Conservation (phyloP, 2,329 filamentous ascomycete species). For the Ophiostoma perfectum region DNA sequence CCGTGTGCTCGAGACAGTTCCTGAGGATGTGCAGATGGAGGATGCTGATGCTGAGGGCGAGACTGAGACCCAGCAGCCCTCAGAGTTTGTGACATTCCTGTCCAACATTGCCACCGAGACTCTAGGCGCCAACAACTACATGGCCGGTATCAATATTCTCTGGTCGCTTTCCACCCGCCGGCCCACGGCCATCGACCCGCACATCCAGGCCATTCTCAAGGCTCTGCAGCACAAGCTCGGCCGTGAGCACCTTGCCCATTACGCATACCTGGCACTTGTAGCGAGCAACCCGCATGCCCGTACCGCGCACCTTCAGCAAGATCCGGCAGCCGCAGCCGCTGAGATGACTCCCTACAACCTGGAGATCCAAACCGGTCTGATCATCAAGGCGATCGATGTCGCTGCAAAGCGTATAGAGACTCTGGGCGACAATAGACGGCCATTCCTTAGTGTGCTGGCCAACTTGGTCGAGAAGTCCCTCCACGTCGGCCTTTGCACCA, state of each 20-base stretch:
- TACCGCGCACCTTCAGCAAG: conserved; percentile 43
- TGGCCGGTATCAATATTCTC: conserved; percentile 84
- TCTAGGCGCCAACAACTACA: conserved; percentile 72
- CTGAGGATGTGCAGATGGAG: conserved; percentile 68
- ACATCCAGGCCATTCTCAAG: conserved; percentile 86
- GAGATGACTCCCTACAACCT: conserved; percentile 71
- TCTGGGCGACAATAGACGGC: conserved; percentile 81
- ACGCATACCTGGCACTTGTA: conserved; percentile 53
- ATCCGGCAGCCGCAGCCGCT: conserved; percentile 48
- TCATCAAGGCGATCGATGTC: conserved; percentile 92
- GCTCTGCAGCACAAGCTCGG: conserved; percentile 86
- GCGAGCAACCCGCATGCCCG: conserved; percentile 34
- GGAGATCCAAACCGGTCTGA: conserved; percentile 82
- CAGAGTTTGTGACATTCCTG: conserved; percentile 80
- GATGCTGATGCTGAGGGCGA: conserved; percentile 80
- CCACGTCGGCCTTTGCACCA: conserved; percentile 79
- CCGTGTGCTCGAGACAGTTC: conserved; percentile 81
- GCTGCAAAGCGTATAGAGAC: conserved; percentile 88
- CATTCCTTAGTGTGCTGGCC: conserved; percentile 91
- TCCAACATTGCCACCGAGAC: conserved; percentile 84
- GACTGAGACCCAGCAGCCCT: conserved; percentile 65
- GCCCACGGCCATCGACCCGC: conserved; percentile 80
- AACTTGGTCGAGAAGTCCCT: conserved; percentile 92
- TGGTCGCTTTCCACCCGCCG: conserved; percentile 86
- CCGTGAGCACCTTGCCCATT: conserved; percentile 83